Conservation (phyloP, 495 filamentous ascomycete species). For the Lasiosphaeria miniovina region DNA sequence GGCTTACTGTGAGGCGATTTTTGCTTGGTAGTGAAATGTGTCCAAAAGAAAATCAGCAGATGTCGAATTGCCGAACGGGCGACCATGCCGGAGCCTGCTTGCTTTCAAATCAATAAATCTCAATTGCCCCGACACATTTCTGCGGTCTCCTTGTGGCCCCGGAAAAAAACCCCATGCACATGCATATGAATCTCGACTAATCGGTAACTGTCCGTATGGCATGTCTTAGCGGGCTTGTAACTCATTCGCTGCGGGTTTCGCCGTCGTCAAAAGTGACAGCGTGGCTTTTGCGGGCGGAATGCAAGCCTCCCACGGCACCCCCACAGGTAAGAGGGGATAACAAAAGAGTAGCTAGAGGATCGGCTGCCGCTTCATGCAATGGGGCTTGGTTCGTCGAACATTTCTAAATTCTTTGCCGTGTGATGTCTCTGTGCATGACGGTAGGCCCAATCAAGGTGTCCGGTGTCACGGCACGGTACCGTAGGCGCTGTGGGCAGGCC, state of each 20-base stretch:
- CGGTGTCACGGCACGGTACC: no score
- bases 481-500: no score
- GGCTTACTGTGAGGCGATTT: background rate
- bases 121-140: background rate
- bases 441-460: no score
- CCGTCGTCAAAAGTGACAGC: background rate
- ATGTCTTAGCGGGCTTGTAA: no score
- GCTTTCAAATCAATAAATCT: conserved; percentile 8
- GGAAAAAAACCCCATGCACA: background rate
- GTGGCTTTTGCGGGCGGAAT: background rate
- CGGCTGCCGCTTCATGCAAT: background rate
- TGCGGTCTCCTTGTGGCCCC: background rate
- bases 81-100: conserved; percentile 19
- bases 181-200: background rate
- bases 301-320: background rate
- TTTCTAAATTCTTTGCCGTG: background rate
- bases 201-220: background rate
- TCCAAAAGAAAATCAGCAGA: conserved; percentile 31
- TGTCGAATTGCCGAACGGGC: conserved; percentile 27
- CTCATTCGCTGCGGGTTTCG: background rate
- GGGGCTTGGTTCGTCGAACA: background rate
- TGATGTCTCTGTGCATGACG: no score
- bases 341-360: background rate
- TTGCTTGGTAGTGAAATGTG: conserved; percentile 26
- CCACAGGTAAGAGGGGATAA: background rate